Conservation (phyloP, 2,329 filamentous ascomycete genomes). For the Lithohypha guttulata region DNA sequence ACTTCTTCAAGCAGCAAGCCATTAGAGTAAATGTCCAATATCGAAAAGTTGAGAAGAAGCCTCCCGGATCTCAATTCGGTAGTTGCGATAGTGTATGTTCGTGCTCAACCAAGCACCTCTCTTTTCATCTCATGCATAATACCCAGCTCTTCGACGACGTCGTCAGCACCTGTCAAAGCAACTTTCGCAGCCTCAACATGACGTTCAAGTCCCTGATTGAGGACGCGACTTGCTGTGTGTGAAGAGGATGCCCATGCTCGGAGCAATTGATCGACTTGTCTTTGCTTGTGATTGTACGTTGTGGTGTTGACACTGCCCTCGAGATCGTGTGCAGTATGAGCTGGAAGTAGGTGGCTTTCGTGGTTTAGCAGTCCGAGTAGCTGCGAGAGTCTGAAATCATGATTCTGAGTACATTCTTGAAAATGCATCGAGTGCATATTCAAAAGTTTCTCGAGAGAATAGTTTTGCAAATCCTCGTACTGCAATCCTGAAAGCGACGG, state of each 20-base stretch:
- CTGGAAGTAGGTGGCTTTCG: slow-evolving; percentile 21
- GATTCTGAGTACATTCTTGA: slow-evolving; percentile 10
- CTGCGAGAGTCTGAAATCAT: slow-evolving; percentile 9
- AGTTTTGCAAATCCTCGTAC: slow-evolving; percentile 8
- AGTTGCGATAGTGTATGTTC: no score
- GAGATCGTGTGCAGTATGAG: slow-evolving; percentile 13
- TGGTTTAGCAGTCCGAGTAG: slow-evolving; percentile 18
- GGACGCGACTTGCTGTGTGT: slow-evolving; percentile 12
- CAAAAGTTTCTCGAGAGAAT: slow-evolving; percentile 10
- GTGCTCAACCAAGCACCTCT: no score
- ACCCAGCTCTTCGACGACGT: background rate
- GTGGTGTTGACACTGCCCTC: slow-evolving; percentile 11
- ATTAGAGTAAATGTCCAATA: no score
- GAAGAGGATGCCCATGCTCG: slow-evolving; percentile 20
- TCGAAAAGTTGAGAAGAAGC: no score
- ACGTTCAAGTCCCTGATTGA: background rate
- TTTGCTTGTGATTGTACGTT: slow-evolving; percentile 5
- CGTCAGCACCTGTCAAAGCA: background rate
- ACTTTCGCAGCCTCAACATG: background rate
- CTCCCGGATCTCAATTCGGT: no score
- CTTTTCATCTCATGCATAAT: slow-evolving; percentile 1
- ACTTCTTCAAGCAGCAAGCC: no score
- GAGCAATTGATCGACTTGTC: slow-evolving; percentile 12
- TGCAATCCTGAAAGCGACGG: slow-evolving; percentile 11
- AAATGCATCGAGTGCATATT: slow-evolving; percentile 9